Evolutionary conservation across 208 protist genomes (phyloP).

Genomic region (Leishmania guyanensis): DNA sequence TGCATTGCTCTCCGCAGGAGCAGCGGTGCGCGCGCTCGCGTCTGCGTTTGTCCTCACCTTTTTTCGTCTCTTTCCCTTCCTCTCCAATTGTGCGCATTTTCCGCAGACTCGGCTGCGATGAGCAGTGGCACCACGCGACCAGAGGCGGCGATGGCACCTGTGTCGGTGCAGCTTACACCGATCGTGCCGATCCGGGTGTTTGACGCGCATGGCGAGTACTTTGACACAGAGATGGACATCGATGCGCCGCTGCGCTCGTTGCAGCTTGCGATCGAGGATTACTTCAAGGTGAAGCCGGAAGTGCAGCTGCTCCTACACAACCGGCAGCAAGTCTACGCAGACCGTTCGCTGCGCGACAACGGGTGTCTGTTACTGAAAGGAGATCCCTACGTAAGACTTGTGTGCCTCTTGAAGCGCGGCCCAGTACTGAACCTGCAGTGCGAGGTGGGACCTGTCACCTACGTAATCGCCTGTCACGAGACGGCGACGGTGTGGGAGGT

Average conservation of each 20-base stretch:
- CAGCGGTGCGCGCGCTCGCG: not conserved
- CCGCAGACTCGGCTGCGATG: not conserved
- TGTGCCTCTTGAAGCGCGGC: conserved; percentile 69
- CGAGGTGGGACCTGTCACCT: conserved; percentile 31
- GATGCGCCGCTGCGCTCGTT: conserved; percentile 68
- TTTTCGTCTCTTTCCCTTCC: not conserved
- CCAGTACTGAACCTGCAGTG: conserved; percentile 73
- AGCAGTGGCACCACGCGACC: not conserved
- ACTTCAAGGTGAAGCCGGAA: conserved; percentile 79
- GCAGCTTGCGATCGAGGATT: conserved; percentile 83
- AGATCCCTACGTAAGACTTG: conserved; percentile 82
- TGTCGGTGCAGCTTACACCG: conserved; percentile 69
- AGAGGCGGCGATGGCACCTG: conserved; percentile 7
- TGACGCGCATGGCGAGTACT: conserved; percentile 75
- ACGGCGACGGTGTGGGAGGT: conserved; percentile 70
- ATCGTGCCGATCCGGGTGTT: conserved; percentile 78
- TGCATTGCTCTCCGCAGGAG: not conserved
- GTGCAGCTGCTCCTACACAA: conserved; percentile 84
- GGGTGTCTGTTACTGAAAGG: conserved; percentile 86
- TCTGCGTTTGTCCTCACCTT: not conserved
- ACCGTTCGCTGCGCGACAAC: conserved; percentile 65
- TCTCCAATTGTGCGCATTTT: not conserved
- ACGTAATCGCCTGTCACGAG: conserved; percentile 61
- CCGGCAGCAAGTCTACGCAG: conserved; percentile 64
- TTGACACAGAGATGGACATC: conserved; percentile 83